phyloP scores from a whole-genome alignment of 2,329 filamentous ascomycete genomes.

The Cercospora sp. region DNA sequence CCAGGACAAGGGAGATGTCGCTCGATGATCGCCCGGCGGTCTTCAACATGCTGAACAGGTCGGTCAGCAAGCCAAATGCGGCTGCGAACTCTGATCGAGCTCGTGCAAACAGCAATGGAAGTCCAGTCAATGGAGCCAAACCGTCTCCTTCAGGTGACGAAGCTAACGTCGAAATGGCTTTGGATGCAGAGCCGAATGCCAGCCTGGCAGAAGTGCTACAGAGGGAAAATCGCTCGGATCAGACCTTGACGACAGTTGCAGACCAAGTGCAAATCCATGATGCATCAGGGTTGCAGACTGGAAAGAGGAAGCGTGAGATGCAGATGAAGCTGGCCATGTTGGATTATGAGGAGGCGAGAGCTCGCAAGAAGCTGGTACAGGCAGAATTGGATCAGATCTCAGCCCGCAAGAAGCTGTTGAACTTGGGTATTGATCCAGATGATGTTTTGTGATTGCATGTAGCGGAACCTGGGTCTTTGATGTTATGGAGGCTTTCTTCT shows the following conservation, averaged over 20 bases:
- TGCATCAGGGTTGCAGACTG: not conserved
- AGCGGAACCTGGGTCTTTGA: too few species aligned
- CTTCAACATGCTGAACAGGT: not conserved
- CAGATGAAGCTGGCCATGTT: not conserved
- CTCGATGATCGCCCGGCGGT: not conserved
- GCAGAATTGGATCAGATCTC: not conserved
- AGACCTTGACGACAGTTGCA: not conserved
- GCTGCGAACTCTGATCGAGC: not conserved
- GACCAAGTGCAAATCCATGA: not conserved
- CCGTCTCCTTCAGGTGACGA: not conserved
- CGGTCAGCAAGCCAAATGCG: not conserved
- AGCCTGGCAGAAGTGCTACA: conserved; percentile 1
- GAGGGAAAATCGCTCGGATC: not conserved
- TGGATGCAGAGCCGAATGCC: not conserved
- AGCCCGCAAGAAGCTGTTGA: not conserved
- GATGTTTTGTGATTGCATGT: not conserved
- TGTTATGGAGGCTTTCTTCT: too few species aligned
- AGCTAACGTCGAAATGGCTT: not conserved
- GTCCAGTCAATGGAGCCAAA: not conserved
- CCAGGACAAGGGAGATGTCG: not conserved
- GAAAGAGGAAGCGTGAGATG: not conserved
- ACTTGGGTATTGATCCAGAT: not conserved
- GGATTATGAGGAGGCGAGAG: conserved; percentile 1
- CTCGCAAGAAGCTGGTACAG: not conserved
- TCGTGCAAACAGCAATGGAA: not conserved